Conservation (phyloP, 2,329 filamentous ascomycete genomes). For the Botrytis paeoniae region DNA sequence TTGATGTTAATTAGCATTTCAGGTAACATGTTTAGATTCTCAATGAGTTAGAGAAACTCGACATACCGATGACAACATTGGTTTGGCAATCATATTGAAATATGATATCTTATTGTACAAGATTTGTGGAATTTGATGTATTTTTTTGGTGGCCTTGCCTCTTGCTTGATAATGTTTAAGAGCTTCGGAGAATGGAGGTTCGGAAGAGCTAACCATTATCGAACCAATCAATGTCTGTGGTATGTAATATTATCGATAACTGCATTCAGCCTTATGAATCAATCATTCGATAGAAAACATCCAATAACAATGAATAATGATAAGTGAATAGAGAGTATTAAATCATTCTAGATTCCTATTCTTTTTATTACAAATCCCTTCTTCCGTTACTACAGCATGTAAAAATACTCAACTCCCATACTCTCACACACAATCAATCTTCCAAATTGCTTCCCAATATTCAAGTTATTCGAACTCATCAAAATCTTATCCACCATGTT, state of each 20-base stretch:
- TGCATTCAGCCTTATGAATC: constrained; percentile 6
- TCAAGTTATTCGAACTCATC: not conserved
- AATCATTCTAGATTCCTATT: not conserved
- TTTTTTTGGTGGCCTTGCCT: constrained; percentile 12
- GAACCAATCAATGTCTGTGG: not conserved
- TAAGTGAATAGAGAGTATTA: not conserved
- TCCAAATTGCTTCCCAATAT: not conserved
- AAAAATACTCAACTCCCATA: not conserved
- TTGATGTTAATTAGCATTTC: constrained; percentile 21
- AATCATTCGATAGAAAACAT: not conserved
- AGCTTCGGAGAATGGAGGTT: not conserved
- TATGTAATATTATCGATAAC: constrained; percentile 11
- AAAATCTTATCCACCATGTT: constrained; percentile 24
- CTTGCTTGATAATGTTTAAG: constrained; percentile 14
- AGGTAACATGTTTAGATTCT: not conserved
- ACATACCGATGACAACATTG: constrained; percentile 34
- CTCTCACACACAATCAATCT: not conserved
- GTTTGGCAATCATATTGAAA: constrained; percentile 34
- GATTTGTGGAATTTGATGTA: constrained; percentile 5
- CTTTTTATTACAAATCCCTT: too few species aligned
- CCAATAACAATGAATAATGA: not conserved
- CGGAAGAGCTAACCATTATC: not conserved
- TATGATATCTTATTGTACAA: constrained; percentile 7
- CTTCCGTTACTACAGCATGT: not conserved
- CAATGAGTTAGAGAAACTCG: not conserved